Conservation (phyloP, 139 green algal species). For the Micractinium sp. region DNA sequence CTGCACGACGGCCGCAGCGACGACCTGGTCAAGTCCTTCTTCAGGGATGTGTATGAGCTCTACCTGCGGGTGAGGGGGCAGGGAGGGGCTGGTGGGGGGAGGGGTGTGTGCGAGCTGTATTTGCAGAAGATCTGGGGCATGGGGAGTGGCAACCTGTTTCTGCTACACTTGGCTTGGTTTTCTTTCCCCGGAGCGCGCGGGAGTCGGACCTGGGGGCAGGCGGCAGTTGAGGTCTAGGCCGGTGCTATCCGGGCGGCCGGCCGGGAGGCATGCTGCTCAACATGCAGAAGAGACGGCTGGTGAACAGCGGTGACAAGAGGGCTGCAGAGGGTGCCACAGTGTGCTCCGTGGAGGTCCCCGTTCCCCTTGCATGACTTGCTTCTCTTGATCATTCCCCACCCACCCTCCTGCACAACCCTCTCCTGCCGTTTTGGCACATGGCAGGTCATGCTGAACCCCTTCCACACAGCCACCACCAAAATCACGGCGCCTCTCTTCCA, state of each 20-base stretch:
- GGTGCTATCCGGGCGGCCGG: too few relatives aligned
- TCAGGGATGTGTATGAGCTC: constrained; percentile 92
- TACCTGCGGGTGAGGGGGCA: constrained; percentile 69
- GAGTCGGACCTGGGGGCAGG: too few relatives aligned
- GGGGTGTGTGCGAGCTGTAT: neutral
- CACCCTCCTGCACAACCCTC: too few relatives aligned
- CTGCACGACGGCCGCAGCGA: constrained; percentile 84
- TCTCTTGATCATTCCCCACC: neutral
- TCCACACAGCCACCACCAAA: constrained; percentile 71
- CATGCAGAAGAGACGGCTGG: neutral
- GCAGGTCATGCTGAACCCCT: constrained; percentile 85
- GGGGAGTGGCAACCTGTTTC: neutral
- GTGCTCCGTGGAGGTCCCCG: too few relatives aligned
- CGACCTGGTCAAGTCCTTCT: constrained; percentile 87
- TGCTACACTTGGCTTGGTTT: neutral
- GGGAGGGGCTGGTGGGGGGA: neutral
- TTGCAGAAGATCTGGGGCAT: too few relatives aligned
- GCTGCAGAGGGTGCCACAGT: neutral
- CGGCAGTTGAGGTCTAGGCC: too few relatives aligned
- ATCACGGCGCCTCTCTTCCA: constrained; percentile 82
- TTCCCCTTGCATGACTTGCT: neutral
- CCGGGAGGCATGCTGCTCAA: neutral
- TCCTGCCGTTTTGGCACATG: neutral
- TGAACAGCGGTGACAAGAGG: too few relatives aligned
- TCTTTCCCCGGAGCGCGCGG: neutral